phyloP scores from a whole-genome alignment of 2,329 filamentous ascomycete genomes.

The Cercospora zeina region DNA sequence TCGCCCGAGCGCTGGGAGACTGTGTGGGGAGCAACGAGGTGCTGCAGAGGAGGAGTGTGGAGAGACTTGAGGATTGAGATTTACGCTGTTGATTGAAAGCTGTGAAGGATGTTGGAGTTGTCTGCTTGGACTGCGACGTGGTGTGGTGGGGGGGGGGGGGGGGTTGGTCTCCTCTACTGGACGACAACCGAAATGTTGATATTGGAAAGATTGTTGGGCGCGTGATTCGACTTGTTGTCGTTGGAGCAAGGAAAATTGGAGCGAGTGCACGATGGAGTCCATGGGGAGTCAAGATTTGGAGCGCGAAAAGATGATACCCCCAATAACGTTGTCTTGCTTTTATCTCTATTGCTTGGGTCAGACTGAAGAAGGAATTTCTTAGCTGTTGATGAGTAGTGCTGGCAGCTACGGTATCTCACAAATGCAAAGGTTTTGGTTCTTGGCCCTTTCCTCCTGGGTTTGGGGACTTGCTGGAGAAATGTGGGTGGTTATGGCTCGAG shows the following conservation, averaged over 20 bases:
- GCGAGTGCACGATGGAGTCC: background rate
- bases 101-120: background rate
- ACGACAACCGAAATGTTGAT: background rate
- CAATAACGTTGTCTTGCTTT: background rate
- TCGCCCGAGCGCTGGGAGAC: conserved; percentile 31
- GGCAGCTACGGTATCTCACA: background rate
- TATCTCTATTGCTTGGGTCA: background rate
- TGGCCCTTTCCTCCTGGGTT: background rate
- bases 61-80: background rate
- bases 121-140: no score
- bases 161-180: no score
- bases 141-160: no score
- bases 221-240: background rate
- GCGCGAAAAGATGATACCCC: background rate
- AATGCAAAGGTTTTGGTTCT: background rate
- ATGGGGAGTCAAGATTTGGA: background rate
- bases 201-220: background rate
- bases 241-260: background rate
- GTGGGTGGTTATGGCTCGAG: no score
- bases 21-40: conserved; percentile 24
- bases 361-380: background rate
- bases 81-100: background rate
- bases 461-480: background rate
- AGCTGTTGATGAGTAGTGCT: background rate
- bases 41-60: conserved; percentile 11